phyloP scores from a whole-genome alignment of 106 monocot species.

The Dendrobium catenatum region DNA sequence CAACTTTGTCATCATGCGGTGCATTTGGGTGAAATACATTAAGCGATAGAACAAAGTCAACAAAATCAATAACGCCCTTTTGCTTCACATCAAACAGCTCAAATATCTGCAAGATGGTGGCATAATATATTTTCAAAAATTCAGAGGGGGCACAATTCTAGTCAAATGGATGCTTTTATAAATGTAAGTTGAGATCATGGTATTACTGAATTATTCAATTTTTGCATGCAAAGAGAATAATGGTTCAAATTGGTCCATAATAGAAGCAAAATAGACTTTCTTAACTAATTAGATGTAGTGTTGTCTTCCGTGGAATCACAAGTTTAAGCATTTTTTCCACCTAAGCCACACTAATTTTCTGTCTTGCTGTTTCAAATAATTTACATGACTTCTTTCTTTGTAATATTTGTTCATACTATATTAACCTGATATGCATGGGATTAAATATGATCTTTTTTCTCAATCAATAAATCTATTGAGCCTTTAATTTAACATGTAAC shows the following conservation, averaged over 20 bases:
- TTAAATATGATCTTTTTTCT: too few species aligned
- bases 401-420: too few species aligned
- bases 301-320: not conserved
- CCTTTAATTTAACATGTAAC: too few species aligned
- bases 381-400: too few species aligned
- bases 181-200: not conserved
- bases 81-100: constrained; percentile 93
- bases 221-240: not conserved
- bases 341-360: not conserved
- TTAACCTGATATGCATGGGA: too few species aligned
- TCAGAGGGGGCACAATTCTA: not conserved
- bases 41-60: constrained; percentile 82
- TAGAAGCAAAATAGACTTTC: not conserved
- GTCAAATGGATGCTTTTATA: not conserved
- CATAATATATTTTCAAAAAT: not conserved
- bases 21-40: constrained; percentile 90
- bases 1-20: constrained; percentile 75
- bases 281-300: not conserved
- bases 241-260: not conserved
- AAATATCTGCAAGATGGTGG: constrained; percentile 54
- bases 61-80: constrained; percentile 87
- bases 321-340: not conserved
- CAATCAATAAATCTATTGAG: too few species aligned
- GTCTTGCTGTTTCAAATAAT: too few species aligned
- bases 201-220: not conserved